Conservation (phyloP, 2,329 filamentous ascomycete species). For the Fusarium oligoseptatum region DNA sequence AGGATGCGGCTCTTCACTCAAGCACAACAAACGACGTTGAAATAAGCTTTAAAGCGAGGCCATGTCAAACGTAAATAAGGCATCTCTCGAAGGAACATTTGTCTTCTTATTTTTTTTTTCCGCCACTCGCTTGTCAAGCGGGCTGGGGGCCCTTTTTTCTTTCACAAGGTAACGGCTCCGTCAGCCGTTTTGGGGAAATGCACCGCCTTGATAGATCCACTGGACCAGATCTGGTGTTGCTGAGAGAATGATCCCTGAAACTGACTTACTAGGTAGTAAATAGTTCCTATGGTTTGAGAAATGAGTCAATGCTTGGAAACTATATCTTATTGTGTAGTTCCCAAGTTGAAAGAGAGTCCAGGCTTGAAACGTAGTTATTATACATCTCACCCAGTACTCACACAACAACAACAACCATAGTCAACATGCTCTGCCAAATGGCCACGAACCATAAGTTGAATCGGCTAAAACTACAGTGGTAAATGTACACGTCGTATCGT, state of each 20-base stretch:
- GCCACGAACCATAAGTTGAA: constrained; percentile 30
- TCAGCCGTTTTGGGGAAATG: neutral
- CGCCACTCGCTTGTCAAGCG: constrained; percentile 11
- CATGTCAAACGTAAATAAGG: neutral
- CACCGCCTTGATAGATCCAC: neutral
- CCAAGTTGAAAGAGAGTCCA: neutral
- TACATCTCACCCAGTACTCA: neutral
- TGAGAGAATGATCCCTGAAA: neutral
- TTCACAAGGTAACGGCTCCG: constrained; percentile 3
- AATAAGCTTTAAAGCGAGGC: constrained; percentile 29
- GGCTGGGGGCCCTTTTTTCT: neutral
- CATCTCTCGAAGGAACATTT: neutral
- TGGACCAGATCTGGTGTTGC: neutral
- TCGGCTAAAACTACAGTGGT: constrained; percentile 48
- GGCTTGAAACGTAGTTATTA: neutral
- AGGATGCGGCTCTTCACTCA: constrained; percentile 5
- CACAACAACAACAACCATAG: neutral
- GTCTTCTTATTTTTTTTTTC: constrained; percentile 4
- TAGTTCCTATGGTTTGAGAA: neutral
- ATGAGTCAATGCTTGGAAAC: neutral
- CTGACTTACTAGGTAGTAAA: neutral
- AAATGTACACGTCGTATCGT: constrained; percentile 45
- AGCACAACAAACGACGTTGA: constrained; percentile 28
- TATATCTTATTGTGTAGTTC: neutral
- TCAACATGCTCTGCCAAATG: constrained; percentile 32